Percentiles rank a stretch among this genome's conserved stretches.
phyloP scores from a whole-genome alignment of 305 asterid species.

The Fraxinus angustifolia region DNA sequence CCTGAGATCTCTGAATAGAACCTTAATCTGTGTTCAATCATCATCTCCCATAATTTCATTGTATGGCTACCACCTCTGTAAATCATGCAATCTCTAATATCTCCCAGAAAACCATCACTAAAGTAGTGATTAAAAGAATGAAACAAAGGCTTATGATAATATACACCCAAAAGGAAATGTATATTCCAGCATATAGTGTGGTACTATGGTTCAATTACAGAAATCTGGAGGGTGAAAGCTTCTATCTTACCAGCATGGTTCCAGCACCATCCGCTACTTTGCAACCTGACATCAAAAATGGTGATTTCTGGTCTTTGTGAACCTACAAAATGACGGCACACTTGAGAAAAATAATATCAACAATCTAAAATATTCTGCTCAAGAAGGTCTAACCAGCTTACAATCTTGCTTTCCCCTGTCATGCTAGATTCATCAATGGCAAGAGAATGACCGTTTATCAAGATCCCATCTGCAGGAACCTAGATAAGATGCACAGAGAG shows the following conservation, averaged over 20 bases:
- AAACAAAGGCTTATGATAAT: neutral
- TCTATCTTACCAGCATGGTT: conserved; percentile 68
- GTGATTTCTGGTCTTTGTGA: conserved; percentile 71
- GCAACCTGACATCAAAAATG: conserved; percentile 95
- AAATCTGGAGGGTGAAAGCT: conserved; percentile 7
- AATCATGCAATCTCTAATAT: neutral
- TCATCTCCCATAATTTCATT: neutral
- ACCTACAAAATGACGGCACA: conserved; percentile 39
- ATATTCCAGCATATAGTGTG: neutral
- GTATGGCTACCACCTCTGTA: neutral
- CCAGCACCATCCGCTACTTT: conserved; percentile 98
- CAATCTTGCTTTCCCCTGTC: conserved; percentile 99
- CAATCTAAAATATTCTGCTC: conserved; percentile 18
- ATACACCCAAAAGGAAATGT: conserved; percentile 2
- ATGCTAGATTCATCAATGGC: conserved; percentile 97
- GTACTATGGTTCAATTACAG: conserved; percentile 14
- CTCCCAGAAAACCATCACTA: neutral
- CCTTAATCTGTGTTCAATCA: neutral
- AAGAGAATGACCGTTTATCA: conserved; percentile 81
- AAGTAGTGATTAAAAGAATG: neutral
- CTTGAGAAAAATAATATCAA: conserved; percentile 30
- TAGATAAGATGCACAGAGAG: conserved; percentile 28
- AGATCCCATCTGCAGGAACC: conserved; percentile 93
- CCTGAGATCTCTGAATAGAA: neutral
- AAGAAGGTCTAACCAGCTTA: conserved; percentile 55